These are phyloP conservation scores for Bolboschoenoplectus hybrid DNA, from an alignment of 202 grass and related monocot genomes.

Conservation along the genomic window DNA sequence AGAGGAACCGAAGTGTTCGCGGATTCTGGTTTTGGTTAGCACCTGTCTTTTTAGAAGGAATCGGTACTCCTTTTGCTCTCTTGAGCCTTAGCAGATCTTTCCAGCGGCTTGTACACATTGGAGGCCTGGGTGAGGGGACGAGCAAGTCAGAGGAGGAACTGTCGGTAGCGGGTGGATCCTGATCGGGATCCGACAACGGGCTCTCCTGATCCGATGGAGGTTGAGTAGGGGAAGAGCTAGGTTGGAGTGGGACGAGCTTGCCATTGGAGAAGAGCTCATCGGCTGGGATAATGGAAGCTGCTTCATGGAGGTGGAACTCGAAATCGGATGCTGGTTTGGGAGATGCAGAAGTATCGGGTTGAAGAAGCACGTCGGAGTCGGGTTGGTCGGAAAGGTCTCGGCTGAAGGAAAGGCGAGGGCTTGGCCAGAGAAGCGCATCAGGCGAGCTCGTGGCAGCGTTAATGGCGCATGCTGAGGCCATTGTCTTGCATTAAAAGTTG, in stretches of 20 bases:
- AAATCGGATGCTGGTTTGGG: slow-evolving; percentile 61
- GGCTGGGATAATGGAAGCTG: slow-evolving; percentile 73
- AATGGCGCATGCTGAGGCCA: slow-evolving; percentile 43
- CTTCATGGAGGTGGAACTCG: slow-evolving; percentile 74
- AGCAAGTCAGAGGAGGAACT: neutral
- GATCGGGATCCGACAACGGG: slow-evolving; percentile 24
- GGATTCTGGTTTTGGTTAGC: slow-evolving; percentile 44
- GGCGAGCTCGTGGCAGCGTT: slow-evolving; percentile 17
- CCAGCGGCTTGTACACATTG: slow-evolving; percentile 69
- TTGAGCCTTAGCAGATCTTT: slow-evolving; percentile 79
- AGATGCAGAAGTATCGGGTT: neutral
- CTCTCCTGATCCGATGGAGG: neutral
- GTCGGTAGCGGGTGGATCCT: slow-evolving; percentile 21
- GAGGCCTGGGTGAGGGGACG: slow-evolving; percentile 1
- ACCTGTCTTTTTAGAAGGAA: neutral
- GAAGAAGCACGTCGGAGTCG: neutral
- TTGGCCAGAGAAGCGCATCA: slow-evolving; percentile 60
- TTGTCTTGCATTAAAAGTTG: slow-evolving; percentile 38
- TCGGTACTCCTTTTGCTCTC: slow-evolving; percentile 56
- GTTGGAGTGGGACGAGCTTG: slow-evolving; percentile 72
- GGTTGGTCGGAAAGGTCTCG: slow-evolving; percentile 50
- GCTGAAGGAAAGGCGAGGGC: slow-evolving; percentile 85
- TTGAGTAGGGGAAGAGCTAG: slow-evolving; percentile 11
- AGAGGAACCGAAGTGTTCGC: slow-evolving; percentile 59
- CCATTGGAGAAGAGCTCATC: slow-evolving; percentile 93